Conservation (phyloP, 805 yeast genomes). For the Yarrowia deformans region DNA sequence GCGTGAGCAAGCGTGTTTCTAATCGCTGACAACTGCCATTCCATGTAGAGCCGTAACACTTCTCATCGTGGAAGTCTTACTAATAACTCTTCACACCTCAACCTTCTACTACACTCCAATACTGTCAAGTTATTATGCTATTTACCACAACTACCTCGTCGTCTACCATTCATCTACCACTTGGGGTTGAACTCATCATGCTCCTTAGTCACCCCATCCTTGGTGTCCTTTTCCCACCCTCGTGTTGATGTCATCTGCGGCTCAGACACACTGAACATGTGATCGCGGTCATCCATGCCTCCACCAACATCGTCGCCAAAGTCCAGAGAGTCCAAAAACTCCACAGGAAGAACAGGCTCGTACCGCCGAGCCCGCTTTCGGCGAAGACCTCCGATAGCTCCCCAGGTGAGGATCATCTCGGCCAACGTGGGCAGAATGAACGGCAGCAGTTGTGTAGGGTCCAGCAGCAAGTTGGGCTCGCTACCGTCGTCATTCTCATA, state of each 20-base stretch:
- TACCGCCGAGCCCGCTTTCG: slow-evolving; percentile 61
- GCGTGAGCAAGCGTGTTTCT: no score
- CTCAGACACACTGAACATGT: slow-evolving; percentile 17
- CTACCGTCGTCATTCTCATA: slow-evolving; percentile 43
- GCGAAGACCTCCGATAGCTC: slow-evolving; percentile 70
- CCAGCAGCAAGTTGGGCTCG: slow-evolving; percentile 48
- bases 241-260: slow-evolving; percentile 27
- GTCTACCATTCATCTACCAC: slow-evolving; percentile 6
- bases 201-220: slow-evolving; percentile 31
- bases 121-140: slow-evolving; percentile 6
- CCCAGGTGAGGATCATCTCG: slow-evolving; percentile 78
- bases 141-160: neutral
- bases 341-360: slow-evolving; percentile 77
- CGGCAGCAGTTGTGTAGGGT: slow-evolving; percentile 52
- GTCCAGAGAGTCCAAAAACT: slow-evolving; percentile 60
- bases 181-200: slow-evolving; percentile 35
- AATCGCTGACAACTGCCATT: no score
- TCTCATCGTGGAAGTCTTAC: no score
- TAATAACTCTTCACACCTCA: no score
- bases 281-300: neutral
- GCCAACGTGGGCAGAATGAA: slow-evolving; percentile 73
- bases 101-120: neutral
- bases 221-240: slow-evolving; percentile 28
- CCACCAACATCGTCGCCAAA: slow-evolving; percentile 20
- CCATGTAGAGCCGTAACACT: no score